These are phyloP conservation scores for Aspergillus sp. DNA, from an alignment of 2,329 filamentous ascomycete species.

Conservation along the genomic window DNA sequence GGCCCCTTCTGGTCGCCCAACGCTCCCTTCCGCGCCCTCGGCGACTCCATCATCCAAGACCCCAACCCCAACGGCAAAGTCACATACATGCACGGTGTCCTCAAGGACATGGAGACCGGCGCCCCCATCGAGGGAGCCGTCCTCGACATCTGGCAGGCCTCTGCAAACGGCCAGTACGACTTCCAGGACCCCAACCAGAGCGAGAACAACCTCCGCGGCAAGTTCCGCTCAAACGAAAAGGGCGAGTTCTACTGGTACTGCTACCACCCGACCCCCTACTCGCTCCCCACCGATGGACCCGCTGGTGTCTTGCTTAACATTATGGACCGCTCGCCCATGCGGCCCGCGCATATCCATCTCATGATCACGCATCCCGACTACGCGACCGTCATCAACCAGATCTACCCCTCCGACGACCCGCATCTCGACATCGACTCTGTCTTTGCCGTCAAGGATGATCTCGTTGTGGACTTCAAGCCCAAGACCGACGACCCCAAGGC, in stretches of 20 bases:
- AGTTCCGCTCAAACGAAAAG: slow-evolving; percentile 72
- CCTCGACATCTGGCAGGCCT: slow-evolving; percentile 80
- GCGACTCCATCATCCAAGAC: slow-evolving; percentile 69
- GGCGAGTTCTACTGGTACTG: slow-evolving; percentile 72
- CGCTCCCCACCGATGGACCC: slow-evolving; percentile 67
- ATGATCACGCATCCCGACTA: slow-evolving; percentile 61
- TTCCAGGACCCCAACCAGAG: slow-evolving; percentile 75
- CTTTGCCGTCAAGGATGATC: slow-evolving; percentile 65
- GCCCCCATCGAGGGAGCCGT: slow-evolving; percentile 69
- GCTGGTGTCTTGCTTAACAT: slow-evolving; percentile 57
- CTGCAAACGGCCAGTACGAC: slow-evolving; percentile 75
- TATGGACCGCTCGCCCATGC: slow-evolving; percentile 63
- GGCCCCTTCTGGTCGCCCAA: slow-evolving; percentile 79
- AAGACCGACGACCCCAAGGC: slow-evolving; percentile 57
- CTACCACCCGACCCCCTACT: slow-evolving; percentile 76
- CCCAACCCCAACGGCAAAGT: slow-evolving; percentile 61
- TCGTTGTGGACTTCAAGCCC: slow-evolving; percentile 62
- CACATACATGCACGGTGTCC: slow-evolving; percentile 70
- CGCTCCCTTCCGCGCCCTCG: slow-evolving; percentile 71
- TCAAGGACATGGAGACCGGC: slow-evolving; percentile 68
- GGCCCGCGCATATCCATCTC: slow-evolving; percentile 65
- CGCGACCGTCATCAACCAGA: slow-evolving; percentile 61
- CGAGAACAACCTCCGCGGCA: slow-evolving; percentile 76
- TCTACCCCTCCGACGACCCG: slow-evolving; percentile 63
- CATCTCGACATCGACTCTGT: slow-evolving; percentile 63